phyloP scores from a whole-genome alignment of 768 basidiomycete species.

The Coprinopsis cinerea region DNA sequence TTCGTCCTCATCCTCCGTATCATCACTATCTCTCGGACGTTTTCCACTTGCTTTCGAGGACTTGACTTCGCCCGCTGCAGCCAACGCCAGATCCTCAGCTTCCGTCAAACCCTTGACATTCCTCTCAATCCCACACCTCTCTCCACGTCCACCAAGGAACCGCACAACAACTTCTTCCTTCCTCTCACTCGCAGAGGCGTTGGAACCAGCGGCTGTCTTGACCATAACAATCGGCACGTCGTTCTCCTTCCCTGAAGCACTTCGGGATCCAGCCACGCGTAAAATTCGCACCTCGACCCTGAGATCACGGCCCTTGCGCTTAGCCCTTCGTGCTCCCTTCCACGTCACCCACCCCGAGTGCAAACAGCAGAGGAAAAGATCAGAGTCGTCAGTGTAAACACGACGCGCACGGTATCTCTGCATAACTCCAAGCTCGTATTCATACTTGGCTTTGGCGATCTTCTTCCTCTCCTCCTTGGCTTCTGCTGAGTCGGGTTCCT shows the following conservation, averaged over 20 bases:
- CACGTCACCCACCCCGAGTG: constrained; percentile 57
- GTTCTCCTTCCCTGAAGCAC: constrained; percentile 1
- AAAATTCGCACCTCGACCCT: constrained; percentile 35
- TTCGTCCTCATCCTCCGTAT: constrained; percentile 26
- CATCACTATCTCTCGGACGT: constrained; percentile 16
- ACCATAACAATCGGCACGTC: constrained; percentile 7
- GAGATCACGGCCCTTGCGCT: constrained; percentile 33
- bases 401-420: constrained; percentile 10
- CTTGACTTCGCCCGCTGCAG: constrained; percentile 12
- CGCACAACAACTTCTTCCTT: constrained; percentile 42
- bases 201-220: constrained; percentile 10
- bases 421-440: neutral
- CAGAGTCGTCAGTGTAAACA: constrained; percentile 77
- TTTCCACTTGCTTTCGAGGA: neutral
- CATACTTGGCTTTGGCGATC: neutral
- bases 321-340: constrained; percentile 35
- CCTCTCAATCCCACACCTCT: constrained; percentile 28
- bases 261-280: constrained; percentile 24
- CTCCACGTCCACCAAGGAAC: constrained; percentile 41
- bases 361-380: constrained; percentile 61
- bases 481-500: neutral
- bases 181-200: constrained; percentile 15
- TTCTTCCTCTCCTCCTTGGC: neutral
- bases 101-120: constrained; percentile 19
- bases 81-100: constrained; percentile 15